These are phyloP conservation scores for Metschnikowia orientalis DNA, from an alignment of 805 yeast species.

Conservation along the genomic window DNA sequence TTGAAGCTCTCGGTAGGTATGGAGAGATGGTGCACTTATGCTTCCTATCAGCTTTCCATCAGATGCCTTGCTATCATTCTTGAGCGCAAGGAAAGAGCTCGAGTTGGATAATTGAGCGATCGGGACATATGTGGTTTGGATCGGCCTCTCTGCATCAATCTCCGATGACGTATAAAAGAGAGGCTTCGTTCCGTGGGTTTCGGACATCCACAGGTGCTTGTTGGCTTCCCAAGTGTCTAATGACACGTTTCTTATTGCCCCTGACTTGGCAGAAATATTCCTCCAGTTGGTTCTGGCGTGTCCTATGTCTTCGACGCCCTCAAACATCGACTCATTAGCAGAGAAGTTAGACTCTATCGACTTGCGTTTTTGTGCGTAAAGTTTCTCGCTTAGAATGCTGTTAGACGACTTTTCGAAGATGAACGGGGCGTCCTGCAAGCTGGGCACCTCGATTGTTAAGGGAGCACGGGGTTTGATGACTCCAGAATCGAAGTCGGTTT, in stretches of 20 bases:
- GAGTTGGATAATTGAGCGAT: too few relatives aligned
- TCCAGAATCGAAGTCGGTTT: too few relatives aligned
- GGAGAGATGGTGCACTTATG: constrained; percentile 36
- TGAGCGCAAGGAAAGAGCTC: background rate
- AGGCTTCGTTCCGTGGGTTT: constrained; percentile 21
- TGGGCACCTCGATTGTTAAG: too few relatives aligned
- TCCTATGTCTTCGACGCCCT: constrained; percentile 14
- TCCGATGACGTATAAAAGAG: constrained; percentile 24
- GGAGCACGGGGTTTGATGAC: too few relatives aligned
- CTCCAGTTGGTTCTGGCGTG: constrained; percentile 6
- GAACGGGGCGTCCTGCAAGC: too few relatives aligned
- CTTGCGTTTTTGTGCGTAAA: too few relatives aligned
- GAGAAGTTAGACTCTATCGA: too few relatives aligned
- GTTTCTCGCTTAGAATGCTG: too few relatives aligned
- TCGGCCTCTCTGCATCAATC: constrained; percentile 17
- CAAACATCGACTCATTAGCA: too few relatives aligned
- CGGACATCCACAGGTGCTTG: constrained; percentile 22
- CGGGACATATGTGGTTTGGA: too few relatives aligned
- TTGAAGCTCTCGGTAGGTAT: constrained; percentile 29
- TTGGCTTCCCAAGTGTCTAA: constrained; percentile 32
- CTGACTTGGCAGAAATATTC: background rate
- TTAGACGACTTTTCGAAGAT: too few relatives aligned
- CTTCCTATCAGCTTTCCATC: constrained; percentile 21
- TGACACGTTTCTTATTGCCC: constrained; percentile 19
- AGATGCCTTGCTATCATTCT: constrained; percentile 4